Percentiles rank a stretch among this genome's conserved stretches.
Evolutionary conservation across 208 protist species (phyloP).

Genomic region (Phytomonas francai): DNA sequence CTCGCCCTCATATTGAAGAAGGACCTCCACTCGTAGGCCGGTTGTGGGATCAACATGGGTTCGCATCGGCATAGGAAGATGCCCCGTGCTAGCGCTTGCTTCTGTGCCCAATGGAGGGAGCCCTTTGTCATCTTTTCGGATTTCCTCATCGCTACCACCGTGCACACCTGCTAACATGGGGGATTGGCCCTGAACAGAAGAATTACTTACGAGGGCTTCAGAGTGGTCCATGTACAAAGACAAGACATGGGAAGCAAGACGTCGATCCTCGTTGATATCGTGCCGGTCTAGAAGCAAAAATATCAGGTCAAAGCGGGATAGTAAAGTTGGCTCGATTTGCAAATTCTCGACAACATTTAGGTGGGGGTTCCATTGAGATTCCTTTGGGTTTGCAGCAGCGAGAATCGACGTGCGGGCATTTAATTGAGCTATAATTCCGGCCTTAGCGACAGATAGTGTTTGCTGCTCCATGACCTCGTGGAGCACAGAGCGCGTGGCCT

Average conservation of each 20-base stretch:
- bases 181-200: neutral
- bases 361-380: slow-evolving; percentile 95
- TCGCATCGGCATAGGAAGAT: neutral
- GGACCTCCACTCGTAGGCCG: slow-evolving; percentile 31
- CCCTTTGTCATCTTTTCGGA: slow-evolving; percentile 3
- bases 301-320: slow-evolving; percentile 98
- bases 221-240: slow-evolving; percentile 89
- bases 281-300: slow-evolving; percentile 97
- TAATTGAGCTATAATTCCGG: slow-evolving; percentile 99
- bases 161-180: neutral
- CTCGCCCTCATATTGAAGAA: slow-evolving; percentile 65
- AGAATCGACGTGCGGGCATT: slow-evolving; percentile 98
- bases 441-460: slow-evolving; percentile 99
- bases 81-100: slow-evolving; percentile 1
- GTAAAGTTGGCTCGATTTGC: slow-evolving; percentile 97
- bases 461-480: slow-evolving; percentile 99
- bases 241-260: slow-evolving; percentile 96
- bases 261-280: slow-evolving; percentile 86
- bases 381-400: slow-evolving; percentile 98
- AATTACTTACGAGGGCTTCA: neutral
- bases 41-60: slow-evolving; percentile 22
- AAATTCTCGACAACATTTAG: slow-evolving; percentile 98
- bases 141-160: slow-evolving; percentile 6
- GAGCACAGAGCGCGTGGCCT: slow-evolving; percentile 95
- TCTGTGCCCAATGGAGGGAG: neutral